Percentiles rank a stretch among this genome's conserved stretches.
phyloP scores from a whole-genome alignment of 345 rosid species.

The Salix viminalis region DNA sequence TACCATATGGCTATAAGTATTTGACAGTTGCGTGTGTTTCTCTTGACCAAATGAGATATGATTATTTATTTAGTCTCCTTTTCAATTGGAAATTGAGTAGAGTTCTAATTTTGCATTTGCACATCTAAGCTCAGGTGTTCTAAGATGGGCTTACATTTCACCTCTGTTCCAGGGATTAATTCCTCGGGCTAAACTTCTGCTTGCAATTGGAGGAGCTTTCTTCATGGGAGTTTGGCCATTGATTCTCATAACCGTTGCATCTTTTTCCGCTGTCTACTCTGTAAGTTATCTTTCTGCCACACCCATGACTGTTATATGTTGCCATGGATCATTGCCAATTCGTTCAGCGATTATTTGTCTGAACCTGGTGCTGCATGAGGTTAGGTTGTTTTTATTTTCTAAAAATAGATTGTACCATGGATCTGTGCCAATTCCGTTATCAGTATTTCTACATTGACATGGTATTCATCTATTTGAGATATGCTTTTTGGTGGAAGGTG shows the following conservation, averaged over 20 bases:
- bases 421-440: too few species aligned
- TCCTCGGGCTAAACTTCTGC: conserved; percentile 80
- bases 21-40: background rate
- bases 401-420: background rate
- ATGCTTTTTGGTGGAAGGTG: background rate
- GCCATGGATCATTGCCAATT: background rate
- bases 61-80: background rate
- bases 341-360: background rate
- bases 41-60: background rate
- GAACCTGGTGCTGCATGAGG: background rate
- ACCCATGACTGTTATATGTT: too few species aligned
- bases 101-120: background rate
- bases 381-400: background rate
- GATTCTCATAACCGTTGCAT: conserved; percentile 60
- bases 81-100: background rate
- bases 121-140: background rate
- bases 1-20: background rate
- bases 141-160: background rate
- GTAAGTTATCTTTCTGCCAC: conserved; percentile 43
- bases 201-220: conserved; percentile 85
- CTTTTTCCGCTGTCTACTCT: conserved; percentile 69
- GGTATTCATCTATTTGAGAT: background rate
- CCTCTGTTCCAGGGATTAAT: conserved; percentile 70
- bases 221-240: conserved; percentile 84
- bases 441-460: background rate